Percentiles rank a stretch among this genome's conserved stretches.
These are phyloP conservation scores for Lycium barbarum DNA, from an alignment of 257 asterid species.

Conservation along the genomic window DNA sequence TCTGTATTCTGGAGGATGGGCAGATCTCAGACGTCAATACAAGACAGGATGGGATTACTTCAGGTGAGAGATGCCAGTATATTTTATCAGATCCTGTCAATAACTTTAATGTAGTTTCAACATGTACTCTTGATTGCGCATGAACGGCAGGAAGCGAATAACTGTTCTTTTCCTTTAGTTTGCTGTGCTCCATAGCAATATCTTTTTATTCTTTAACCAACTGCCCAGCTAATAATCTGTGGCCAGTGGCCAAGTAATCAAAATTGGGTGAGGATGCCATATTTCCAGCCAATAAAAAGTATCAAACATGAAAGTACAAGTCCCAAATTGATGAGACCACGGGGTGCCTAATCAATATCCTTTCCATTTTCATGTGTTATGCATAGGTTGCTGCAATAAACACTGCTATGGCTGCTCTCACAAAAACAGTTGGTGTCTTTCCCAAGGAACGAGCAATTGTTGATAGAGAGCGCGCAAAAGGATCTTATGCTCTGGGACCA, in stretches of 20 bases:
- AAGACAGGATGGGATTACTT: constrained; percentile 96
- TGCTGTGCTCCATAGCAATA: neutral
- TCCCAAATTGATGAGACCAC: neutral
- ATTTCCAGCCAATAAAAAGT: neutral
- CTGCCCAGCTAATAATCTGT: neutral
- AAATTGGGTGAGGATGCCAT: neutral
- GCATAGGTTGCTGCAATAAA: constrained; percentile 95
- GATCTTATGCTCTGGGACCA: constrained; percentile 86
- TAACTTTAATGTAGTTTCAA: neutral
- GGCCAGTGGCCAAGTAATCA: neutral
- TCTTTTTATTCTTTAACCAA: neutral
- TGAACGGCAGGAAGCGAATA: neutral
- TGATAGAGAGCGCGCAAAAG: constrained; percentile 92
- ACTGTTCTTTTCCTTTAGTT: neutral
- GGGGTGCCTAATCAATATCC: constrained; percentile 21
- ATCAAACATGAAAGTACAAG: neutral
- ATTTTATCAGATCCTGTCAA: neutral
- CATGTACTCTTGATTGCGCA: neutral
- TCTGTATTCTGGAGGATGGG: constrained; percentile 99
- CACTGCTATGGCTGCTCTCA: constrained; percentile 99
- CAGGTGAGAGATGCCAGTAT: constrained; percentile 57
- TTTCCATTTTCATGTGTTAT: constrained; percentile 24
- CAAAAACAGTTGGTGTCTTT: constrained; percentile 95
- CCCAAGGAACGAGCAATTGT: constrained; percentile 98
- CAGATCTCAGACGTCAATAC: constrained; percentile 89